Base-by-base conservation (phyloP, 257 asterid genomes). In the Solanum sitiens region DNA sequence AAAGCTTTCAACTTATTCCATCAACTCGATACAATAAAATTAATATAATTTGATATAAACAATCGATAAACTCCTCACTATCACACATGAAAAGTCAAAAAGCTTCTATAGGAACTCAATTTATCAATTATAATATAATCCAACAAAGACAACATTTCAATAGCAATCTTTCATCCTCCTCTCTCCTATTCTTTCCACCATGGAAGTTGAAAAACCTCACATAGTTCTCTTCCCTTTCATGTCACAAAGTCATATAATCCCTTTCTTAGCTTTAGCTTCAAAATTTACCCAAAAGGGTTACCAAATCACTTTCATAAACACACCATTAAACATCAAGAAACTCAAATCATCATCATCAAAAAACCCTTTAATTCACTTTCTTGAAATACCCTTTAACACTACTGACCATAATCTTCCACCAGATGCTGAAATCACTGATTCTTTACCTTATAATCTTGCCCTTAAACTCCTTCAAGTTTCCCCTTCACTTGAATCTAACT, bases 321-420 rank as follows among this genome's bases (percentile, higher is more conserved):
- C 94, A 42, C 89, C 95, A 37, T 84, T 86, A 76, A 94, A 93
- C 90, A 86, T 94, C 91, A 89, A 89, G 76, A 92, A 92, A 87
- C 94, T 94, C 88, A 84, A 76, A 4, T 30, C 85, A 7, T 88
- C 37, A 2, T 73, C 91, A 85, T 89, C 91, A 37, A 45, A 88
- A 30, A 82, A 35, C 18, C 70, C 84, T 74, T 72, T 92, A 84
- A 90, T 94, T 30, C 86, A 88, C 30, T 90, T 94, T 45, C 76
- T 87, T 76, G 91, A 92, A 53, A 89, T 94, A 84, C 95, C 95
- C 13, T 94, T 92, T 92, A 68, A 90, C 85, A 56, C 91, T 87
- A 61, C 93, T 32, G 93, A 92, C 3, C 93, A 94, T 37, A 91
- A 91, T 73, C 95, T 94, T 50, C 96, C 95, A 3, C 93, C 91